phyloP scores from a whole-genome alignment of 169 alveolate genomes.

The Eimeria zaria region DNA sequence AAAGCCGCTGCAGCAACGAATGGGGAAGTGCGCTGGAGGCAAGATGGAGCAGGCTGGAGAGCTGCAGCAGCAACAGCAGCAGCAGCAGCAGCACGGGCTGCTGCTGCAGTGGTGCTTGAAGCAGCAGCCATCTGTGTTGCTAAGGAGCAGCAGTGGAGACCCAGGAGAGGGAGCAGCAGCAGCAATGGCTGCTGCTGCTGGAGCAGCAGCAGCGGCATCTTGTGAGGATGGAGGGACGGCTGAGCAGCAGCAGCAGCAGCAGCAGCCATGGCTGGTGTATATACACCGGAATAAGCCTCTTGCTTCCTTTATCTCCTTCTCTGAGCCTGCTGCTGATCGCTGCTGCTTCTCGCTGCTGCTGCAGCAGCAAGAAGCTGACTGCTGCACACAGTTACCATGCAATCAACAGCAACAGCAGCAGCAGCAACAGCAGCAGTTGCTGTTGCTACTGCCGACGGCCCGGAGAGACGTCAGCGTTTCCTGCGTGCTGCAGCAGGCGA shows the following conservation, averaged over 20 bases:
- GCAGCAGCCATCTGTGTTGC: slow-evolving; percentile 65
- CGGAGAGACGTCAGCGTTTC: background rate
- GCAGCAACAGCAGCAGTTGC: slow-evolving; percentile 41
- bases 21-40: background rate
- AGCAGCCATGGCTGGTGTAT: slow-evolving; percentile 63
- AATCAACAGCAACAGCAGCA: background rate
- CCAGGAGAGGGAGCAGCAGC: slow-evolving; percentile 42
- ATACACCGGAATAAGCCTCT: slow-evolving; percentile 22
- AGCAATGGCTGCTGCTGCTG: slow-evolving; percentile 43
- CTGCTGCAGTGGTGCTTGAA: slow-evolving; percentile 69
- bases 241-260: slow-evolving; percentile 61
- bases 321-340: background rate
- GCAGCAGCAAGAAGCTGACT: slow-evolving; percentile 17
- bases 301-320: background rate
- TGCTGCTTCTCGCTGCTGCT: slow-evolving; percentile 64
- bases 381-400: background rate
- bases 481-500: slow-evolving; percentile 35
- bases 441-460: slow-evolving; percentile 7
- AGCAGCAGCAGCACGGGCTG: slow-evolving; percentile 66
- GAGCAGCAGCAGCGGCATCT: slow-evolving; percentile 28
- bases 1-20: slow-evolving; percentile 29
- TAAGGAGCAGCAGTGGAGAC: slow-evolving; percentile 19
- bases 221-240: slow-evolving; percentile 3
- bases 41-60: background rate
- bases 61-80: slow-evolving; percentile 42